Conservation (phyloP, 495 filamentous ascomycete species). For the Trichoderma reesei region DNA sequence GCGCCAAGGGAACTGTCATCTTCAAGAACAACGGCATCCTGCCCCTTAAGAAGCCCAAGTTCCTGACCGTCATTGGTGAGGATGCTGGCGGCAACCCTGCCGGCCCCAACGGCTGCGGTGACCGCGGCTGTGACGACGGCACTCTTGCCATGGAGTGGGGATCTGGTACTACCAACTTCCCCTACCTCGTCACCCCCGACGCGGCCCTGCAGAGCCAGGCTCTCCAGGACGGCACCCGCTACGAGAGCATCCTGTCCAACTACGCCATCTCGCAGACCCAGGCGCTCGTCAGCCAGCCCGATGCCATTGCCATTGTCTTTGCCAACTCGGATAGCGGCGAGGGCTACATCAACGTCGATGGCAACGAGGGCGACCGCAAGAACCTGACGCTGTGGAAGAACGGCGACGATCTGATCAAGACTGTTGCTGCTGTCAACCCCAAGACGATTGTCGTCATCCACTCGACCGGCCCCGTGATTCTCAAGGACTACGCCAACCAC, state of each 20-base stretch:
- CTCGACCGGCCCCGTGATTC: constrained; percentile 67
- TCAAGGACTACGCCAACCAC: constrained; percentile 67
- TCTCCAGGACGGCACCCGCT: constrained; percentile 45
- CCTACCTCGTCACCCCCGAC: constrained; percentile 82
- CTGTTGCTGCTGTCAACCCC: constrained; percentile 65
- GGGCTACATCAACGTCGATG: constrained; percentile 73
- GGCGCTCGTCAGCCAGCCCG: constrained; percentile 53
- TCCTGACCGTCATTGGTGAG: constrained; percentile 73
- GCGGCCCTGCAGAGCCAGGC: constrained; percentile 74
- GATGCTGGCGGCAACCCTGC: constrained; percentile 68
- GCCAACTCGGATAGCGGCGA: constrained; percentile 84
- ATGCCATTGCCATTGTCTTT: constrained; percentile 70
- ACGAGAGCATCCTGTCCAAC: constrained; percentile 71
- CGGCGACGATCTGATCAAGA: constrained; percentile 68
- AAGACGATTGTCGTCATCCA: constrained; percentile 94
- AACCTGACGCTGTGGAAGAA: constrained; percentile 86
- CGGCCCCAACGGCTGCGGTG: constrained; percentile 78
- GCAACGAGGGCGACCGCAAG: constrained; percentile 81
- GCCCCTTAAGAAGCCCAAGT: constrained; percentile 65
- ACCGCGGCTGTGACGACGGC: constrained; percentile 77
- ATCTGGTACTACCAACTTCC: constrained; percentile 80
- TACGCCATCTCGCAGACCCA: constrained; percentile 48
- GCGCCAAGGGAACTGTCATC: constrained; percentile 69
- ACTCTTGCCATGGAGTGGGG: constrained; percentile 95
- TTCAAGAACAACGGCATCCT: constrained; percentile 78